Conservation (phyloP, 352 stramenopile species). For the Globisporangium radiosum region DNA sequence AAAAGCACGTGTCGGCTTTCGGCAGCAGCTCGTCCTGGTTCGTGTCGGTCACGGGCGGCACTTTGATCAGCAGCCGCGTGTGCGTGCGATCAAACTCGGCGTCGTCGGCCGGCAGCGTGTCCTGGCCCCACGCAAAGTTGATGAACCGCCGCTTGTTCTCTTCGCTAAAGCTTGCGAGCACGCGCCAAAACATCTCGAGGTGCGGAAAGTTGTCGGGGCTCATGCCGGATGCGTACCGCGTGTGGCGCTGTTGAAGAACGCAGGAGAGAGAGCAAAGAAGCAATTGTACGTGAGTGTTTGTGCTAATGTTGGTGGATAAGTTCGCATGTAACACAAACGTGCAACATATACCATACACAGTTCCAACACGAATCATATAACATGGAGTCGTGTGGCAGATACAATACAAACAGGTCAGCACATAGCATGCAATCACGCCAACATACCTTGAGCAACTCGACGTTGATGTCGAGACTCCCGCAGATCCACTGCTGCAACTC, state of each 20-base stretch:
- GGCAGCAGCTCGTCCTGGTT: slow-evolving; percentile 56
- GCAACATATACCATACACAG: no score
- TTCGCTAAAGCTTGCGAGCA: slow-evolving; percentile 49
- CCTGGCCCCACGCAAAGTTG: slow-evolving; percentile 82
- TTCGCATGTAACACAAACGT: no score
- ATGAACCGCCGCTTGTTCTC: slow-evolving; percentile 81
- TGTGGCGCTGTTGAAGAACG: slow-evolving; percentile 38
- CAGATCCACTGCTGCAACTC: slow-evolving; percentile 79
- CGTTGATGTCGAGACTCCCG: slow-evolving; percentile 67
- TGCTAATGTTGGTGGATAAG: no score
- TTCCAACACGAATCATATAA: no score
- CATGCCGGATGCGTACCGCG: slow-evolving; percentile 73
- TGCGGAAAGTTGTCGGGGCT: slow-evolving; percentile 63
- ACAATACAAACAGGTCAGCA: slow-evolving; percentile 1
- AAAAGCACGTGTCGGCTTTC: slow-evolving; percentile 82
- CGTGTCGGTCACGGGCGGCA: slow-evolving; percentile 24
- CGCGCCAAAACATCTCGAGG: slow-evolving; percentile 72
- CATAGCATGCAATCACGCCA: slow-evolving; percentile 13
- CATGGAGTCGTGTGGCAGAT: no score
- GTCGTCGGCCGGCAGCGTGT: slow-evolving; percentile 68
- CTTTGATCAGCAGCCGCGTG: slow-evolving; percentile 68
- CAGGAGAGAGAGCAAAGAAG: slow-evolving; percentile 23
- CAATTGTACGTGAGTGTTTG: not conserved
- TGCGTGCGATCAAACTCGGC: slow-evolving; percentile 76
- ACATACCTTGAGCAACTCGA: slow-evolving; percentile 69